Evolutionary conservation across 2,329 filamentous ascomycete species (phyloP).

Genomic region (Monosporascus ibericus): DNA sequence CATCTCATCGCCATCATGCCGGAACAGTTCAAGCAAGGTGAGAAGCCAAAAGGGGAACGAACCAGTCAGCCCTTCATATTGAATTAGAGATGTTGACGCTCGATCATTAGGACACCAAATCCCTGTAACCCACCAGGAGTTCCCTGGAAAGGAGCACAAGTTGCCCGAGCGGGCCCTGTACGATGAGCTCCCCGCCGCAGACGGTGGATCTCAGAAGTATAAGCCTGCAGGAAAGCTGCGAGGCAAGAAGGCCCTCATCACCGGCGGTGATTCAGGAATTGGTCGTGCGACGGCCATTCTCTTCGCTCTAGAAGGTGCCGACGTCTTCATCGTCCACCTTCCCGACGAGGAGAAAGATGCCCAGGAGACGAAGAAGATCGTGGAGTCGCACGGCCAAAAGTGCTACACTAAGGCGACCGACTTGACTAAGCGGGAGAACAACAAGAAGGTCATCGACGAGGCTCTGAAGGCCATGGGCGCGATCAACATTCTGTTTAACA

Average conservation of each 20-base stretch:
- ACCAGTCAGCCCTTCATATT: background rate
- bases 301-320: constrained; percentile 75
- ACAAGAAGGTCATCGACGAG: constrained; percentile 61
- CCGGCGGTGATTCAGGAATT: constrained; percentile 75
- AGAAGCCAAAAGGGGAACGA: constrained; percentile 3
- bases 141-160: constrained; percentile 36
- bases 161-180: constrained; percentile 54
- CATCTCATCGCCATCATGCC: constrained; percentile 16
- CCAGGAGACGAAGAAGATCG: constrained; percentile 63
- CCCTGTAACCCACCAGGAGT: constrained; percentile 34
- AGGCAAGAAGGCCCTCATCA: constrained; percentile 72
- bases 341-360: constrained; percentile 73
- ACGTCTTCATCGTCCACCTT: constrained; percentile 67
- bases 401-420: constrained; percentile 61
- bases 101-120: constrained; percentile 29
- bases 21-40: constrained; percentile 30
- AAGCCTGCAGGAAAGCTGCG: constrained; percentile 69
- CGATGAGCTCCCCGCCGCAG: constrained; percentile 60
- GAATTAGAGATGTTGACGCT: background rate
- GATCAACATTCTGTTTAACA: constrained; percentile 71
- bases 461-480: constrained; percentile 59
- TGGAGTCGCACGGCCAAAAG: constrained; percentile 61
- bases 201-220: constrained; percentile 65
- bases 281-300: constrained; percentile 69
- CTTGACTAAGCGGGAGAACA: constrained; percentile 59